Evolutionary conservation across 2,329 filamentous ascomycete genomes (phyloP).

Genomic region (Aspergillus sp.): DNA sequence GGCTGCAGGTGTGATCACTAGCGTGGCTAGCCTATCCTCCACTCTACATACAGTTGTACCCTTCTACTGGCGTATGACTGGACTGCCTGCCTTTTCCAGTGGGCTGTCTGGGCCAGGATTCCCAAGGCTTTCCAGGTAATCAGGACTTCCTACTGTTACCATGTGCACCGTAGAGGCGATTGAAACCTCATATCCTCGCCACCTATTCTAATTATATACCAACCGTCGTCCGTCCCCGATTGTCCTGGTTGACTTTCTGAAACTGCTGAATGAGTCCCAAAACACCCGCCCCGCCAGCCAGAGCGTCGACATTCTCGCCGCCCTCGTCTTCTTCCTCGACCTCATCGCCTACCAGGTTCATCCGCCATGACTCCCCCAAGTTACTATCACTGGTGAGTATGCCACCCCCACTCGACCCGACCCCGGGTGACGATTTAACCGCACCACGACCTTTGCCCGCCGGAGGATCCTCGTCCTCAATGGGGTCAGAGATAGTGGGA

Average conservation of each 20-base stretch:
- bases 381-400: slow-evolving; percentile 56
- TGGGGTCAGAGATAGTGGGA: slow-evolving; percentile 29
- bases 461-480: slow-evolving; percentile 35
- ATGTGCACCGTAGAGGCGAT: not conserved
- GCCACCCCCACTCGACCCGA: slow-evolving; percentile 38
- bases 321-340: slow-evolving; percentile 48
- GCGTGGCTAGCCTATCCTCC: too few relatives aligned
- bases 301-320: slow-evolving; percentile 50
- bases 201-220: slow-evolving; percentile 29
- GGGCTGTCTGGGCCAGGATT: too few relatives aligned
- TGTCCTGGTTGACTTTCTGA: slow-evolving; percentile 56
- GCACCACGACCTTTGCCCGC: slow-evolving; percentile 18
- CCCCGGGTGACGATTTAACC: slow-evolving; percentile 24
- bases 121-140: not conserved
- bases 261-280: slow-evolving; percentile 69
- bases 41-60: too few relatives aligned
- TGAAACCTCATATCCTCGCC: not conserved
- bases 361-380: slow-evolving; percentile 57
- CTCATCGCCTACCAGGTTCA: slow-evolving; percentile 42
- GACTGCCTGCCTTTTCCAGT: too few relatives aligned
- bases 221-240: slow-evolving; percentile 38
- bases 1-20: too few relatives aligned
- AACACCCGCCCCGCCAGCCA: slow-evolving; percentile 57
- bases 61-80: too few relatives aligned
- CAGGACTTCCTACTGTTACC: not conserved